These are phyloP conservation scores for Colletotrichum godetiae DNA, from an alignment of 2,329 filamentous ascomycete genomes.

Conservation along the genomic window DNA sequence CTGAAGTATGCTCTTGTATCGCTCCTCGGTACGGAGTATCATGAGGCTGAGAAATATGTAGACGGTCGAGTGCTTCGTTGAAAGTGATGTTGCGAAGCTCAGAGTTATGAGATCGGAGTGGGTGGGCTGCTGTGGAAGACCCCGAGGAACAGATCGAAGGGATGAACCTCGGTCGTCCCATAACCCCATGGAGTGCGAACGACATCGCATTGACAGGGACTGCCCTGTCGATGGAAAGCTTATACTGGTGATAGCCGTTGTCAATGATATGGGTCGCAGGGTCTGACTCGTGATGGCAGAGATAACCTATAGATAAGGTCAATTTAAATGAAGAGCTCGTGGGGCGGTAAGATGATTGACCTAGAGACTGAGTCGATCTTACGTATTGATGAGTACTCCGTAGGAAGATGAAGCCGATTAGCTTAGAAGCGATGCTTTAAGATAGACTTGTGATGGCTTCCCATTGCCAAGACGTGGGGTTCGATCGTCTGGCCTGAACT, in stretches of 20 bases:
- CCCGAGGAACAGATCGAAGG: neutral
- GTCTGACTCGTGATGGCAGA: conserved; percentile 12
- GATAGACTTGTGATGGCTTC: neutral
- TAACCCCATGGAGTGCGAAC: neutral
- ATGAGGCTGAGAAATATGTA: neutral
- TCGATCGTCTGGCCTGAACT: neutral
- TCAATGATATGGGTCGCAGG: neutral
- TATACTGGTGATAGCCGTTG: neutral
- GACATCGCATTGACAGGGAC: neutral
- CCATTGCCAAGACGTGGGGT: neutral
- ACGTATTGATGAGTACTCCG: neutral
- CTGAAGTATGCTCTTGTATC: neutral
- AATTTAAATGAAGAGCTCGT: conserved; percentile 6
- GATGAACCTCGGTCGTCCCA: neutral
- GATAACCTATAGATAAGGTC: conserved; percentile 20
- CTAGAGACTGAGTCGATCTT: neutral
- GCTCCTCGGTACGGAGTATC: too few relatives aligned
- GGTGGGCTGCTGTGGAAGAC: neutral
- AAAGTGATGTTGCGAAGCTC: too few relatives aligned
- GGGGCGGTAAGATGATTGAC: conserved; percentile 2
- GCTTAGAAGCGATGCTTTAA: neutral
- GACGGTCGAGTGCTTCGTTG: too few relatives aligned
- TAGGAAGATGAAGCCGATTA: neutral
- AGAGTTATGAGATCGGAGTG: neutral
- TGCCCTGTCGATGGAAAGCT: conserved; percentile 10